A percentile compares a stretch with the other conserved stretches of the same genome.
These are phyloP conservation scores for Rhodotorula sp. DNA, from an alignment of 1,284 basidiomycete genomes.

Conservation along the genomic window DNA sequence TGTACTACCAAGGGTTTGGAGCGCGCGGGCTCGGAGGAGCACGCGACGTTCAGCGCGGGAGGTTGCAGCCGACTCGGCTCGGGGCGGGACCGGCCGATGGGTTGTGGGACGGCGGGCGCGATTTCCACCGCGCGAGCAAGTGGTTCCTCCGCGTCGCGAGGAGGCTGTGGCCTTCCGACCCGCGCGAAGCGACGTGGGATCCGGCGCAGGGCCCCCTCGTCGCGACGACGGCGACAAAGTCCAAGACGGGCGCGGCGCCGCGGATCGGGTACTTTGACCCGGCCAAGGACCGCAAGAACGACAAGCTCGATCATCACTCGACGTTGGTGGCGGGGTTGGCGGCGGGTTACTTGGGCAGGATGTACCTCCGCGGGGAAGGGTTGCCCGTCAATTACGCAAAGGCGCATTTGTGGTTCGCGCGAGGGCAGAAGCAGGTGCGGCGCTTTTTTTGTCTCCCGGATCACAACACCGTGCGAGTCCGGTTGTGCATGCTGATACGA, in stretches of 20 bases:
- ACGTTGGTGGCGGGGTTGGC: slow-evolving; percentile 70
- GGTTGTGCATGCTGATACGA: neutral
- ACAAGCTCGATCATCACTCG: slow-evolving; percentile 53
- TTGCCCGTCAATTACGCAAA: slow-evolving; percentile 67
- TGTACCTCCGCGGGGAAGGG: slow-evolving; percentile 93
- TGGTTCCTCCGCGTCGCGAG: slow-evolving; percentile 82
- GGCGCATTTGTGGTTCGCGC: slow-evolving; percentile 92
- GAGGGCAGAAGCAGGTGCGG: slow-evolving; percentile 66
- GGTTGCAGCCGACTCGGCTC: slow-evolving; percentile 7
- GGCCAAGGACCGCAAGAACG: slow-evolving; percentile 43
- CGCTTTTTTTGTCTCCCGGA: neutral
- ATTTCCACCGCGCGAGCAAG: slow-evolving; percentile 68
- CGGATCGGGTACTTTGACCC: slow-evolving; percentile 42
- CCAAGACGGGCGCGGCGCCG: neutral
- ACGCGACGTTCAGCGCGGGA: slow-evolving; percentile 2
- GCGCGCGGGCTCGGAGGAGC: slow-evolving; percentile 83
- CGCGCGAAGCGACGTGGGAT: slow-evolving; percentile 28
- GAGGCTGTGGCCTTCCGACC: slow-evolving; percentile 66
- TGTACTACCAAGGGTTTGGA: slow-evolving; percentile 93
- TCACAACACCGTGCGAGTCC: too few species aligned
- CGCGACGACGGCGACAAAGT: neutral
- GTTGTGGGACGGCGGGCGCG: slow-evolving; percentile 48
- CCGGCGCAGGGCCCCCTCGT: slow-evolving; percentile 1
- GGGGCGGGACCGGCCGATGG: slow-evolving; percentile 29
- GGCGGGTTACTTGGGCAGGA: slow-evolving; percentile 82